A percentile compares a stretch with the other conserved stretches of the same genome.
These are phyloP conservation scores for Clavariopsis aquatica DNA, from an alignment of 495 filamentous ascomycete genomes.

Conservation along the genomic window DNA sequence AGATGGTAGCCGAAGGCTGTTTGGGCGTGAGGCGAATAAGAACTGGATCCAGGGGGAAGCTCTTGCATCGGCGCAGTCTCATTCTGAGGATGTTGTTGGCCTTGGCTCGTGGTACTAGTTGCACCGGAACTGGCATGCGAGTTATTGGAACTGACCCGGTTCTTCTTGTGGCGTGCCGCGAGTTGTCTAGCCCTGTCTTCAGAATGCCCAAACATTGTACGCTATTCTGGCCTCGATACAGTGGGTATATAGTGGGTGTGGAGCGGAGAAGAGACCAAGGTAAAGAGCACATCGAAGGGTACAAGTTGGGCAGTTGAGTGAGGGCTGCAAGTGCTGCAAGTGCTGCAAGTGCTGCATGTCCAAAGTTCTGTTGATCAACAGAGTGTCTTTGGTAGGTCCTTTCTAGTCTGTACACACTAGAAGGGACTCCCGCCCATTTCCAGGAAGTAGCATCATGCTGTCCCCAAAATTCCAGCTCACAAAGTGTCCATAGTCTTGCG, in stretches of 20 bases:
- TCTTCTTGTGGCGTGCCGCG: conserved; percentile 17
- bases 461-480: background rate
- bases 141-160: conserved; percentile 9
- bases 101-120: background rate
- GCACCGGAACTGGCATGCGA: conserved; percentile 2
- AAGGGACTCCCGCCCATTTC: background rate
- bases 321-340: background rate
- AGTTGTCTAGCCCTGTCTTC: conserved; percentile 34
- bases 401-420: background rate
- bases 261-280: background rate
- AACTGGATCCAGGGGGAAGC: background rate
- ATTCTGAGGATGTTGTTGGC: background rate
- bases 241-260: background rate
- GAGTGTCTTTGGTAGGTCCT: background rate
- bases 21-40: background rate
- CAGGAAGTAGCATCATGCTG: background rate
- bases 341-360: background rate
- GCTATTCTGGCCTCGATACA: background rate
- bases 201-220: conserved; percentile 19
- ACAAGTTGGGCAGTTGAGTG: background rate
- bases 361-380: background rate
- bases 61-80: background rate
- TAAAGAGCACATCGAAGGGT: background rate
- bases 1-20: background rate
- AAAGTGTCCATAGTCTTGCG: background rate